A percentile compares a stretch with the other conserved stretches of the same genome.
Evolutionary conservation across 1,284 basidiomycete species (phyloP).

Genomic region (Boletus semigastroideus): DNA sequence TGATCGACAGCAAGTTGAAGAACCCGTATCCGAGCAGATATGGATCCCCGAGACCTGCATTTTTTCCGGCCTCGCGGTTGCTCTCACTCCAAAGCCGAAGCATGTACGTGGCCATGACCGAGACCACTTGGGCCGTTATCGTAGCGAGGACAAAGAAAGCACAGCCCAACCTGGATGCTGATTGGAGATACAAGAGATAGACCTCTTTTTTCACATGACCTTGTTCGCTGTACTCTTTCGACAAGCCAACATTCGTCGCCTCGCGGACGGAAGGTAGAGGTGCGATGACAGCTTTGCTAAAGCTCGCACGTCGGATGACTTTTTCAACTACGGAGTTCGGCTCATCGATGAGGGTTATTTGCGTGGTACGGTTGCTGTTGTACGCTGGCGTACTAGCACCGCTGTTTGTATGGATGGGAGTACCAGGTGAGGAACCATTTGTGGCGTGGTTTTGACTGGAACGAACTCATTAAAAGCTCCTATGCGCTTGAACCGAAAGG

Average conservation of each 20-base stretch:
- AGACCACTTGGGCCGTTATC: conserved; percentile 52
- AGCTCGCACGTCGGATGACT: conserved; percentile 39
- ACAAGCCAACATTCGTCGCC: conserved; percentile 43
- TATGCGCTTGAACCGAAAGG: not conserved
- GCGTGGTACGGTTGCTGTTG: conserved; percentile 14
- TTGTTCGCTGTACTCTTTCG: conserved; percentile 81
- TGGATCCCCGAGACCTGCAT: conserved; percentile 51
- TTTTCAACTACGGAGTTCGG: conserved; percentile 21
- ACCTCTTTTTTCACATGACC: conserved; percentile 80
- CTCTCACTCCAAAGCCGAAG: conserved; percentile 81
- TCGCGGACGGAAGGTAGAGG: conserved; percentile 38
- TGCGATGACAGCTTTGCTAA: conserved; percentile 44
- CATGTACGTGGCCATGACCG: conserved; percentile 65
- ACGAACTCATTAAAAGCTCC: not conserved
- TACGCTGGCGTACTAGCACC: conserved; percentile 42
- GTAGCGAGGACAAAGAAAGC: conserved; percentile 62
- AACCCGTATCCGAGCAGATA: conserved; percentile 65
- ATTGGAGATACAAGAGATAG: conserved; percentile 77
- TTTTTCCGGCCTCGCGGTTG: conserved; percentile 62
- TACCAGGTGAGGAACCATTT: conserved; percentile 45
- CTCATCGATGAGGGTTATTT: conserved; percentile 21
- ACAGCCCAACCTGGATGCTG: conserved; percentile 77
- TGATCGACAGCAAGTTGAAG: conserved; percentile 52
- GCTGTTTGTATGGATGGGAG: conserved; percentile 49
- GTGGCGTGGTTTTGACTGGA: conserved; percentile 26